Evolutionary conservation across 2,329 filamentous ascomycete species (phyloP), one percentile per base, ranked within the genome.

Genomic region (Niveomyces coronatus): DNA sequence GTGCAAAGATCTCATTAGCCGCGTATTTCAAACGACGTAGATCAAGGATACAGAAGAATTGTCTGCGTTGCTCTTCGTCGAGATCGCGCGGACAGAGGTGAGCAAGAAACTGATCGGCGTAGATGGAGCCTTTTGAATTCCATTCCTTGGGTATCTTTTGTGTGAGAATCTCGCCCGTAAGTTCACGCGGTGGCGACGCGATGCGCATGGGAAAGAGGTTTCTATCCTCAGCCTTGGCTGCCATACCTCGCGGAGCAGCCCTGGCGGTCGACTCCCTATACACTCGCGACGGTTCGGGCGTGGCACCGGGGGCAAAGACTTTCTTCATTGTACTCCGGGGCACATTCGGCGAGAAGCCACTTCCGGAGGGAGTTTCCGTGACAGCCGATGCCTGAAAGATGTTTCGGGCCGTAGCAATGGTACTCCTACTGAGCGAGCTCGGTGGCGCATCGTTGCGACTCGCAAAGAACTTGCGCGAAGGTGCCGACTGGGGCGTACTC

Each of bases 31-130:
- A 62, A 45, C 74, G 67, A 43, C 74, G 70, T 41, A 78, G 59
- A 49, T 78, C 74, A 46, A 78, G 70, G 44, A 78, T 70, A 51
- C 73, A 77, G 47, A 76, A 77, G 51, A 76, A 77, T 57, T 77
- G 74, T 41, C 72, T 69, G 33, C 71, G 66, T 54, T 77, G 72
- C 37, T 72, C 62, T 35, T 77, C 74, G 45, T 73, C 70, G 44
- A 76, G 68, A 30, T 73, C 67, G 18, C 66, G 56, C 3, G 74
- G 74, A 47, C 72, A 76, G 22, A 74, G 66, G 42, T 76, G 67
- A 2, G 64, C 61, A 27, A 78, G 59, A 41, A 69, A 77, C 53
- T 78, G 70, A 48, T 76, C 72, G 20, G 74, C 72, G 42, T 77
- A 78, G 41, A 76, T 66, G 31, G 73, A 73, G 4, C 69, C 66